phyloP scores from a whole-genome alignment of 2,329 filamentous ascomycete genomes.

The Fusarium buharicum region DNA sequence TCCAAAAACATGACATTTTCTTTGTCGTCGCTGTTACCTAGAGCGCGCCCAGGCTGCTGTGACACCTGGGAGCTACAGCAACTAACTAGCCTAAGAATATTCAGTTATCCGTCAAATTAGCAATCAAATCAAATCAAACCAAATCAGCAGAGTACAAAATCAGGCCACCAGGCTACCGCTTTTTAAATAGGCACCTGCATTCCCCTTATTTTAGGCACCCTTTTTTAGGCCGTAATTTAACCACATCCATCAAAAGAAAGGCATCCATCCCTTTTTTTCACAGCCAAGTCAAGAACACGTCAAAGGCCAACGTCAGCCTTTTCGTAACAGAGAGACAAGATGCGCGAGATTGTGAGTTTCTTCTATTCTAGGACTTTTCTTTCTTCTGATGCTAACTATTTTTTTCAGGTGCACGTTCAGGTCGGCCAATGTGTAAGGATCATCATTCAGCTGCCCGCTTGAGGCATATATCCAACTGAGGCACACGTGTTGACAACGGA shows the following conservation, averaged over 20 bases:
- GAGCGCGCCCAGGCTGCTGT: conserved; percentile 2
- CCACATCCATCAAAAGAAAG: not conserved
- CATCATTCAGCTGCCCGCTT: conserved; percentile 48
- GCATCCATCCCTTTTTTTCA: not conserved
- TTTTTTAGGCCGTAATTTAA: conserved; percentile 21
- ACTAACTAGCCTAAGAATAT: conserved; percentile 1
- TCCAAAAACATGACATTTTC: too few species aligned
- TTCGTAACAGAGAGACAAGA: conserved; percentile 51
- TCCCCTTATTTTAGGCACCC: conserved; percentile 32
- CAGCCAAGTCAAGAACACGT: conserved; percentile 4
- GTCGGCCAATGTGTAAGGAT: conserved; percentile 95
- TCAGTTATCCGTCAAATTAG: conserved; percentile 25
- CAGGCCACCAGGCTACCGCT: conserved; percentile 34
- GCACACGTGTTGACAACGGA: conserved; percentile 23
- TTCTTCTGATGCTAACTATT: conserved; percentile 61
- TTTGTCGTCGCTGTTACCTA: too few species aligned
- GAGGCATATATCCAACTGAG: conserved; percentile 16
- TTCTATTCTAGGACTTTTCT: conserved; percentile 8
- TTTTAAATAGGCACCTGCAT: conserved; percentile 37
- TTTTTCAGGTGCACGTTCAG: conserved; percentile 92
- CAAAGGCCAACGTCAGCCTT: conserved; percentile 52
- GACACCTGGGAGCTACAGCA: conserved; percentile 20
- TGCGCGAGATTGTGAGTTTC: conserved; percentile 72
- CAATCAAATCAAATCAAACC: conserved; percentile 19
- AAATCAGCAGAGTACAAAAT: conserved; percentile 24